Percentiles rank a stretch among this genome's conserved stretches.
Conservation (phyloP, 163 green algal genomes). For the Scenedesmus sp. region DNA sequence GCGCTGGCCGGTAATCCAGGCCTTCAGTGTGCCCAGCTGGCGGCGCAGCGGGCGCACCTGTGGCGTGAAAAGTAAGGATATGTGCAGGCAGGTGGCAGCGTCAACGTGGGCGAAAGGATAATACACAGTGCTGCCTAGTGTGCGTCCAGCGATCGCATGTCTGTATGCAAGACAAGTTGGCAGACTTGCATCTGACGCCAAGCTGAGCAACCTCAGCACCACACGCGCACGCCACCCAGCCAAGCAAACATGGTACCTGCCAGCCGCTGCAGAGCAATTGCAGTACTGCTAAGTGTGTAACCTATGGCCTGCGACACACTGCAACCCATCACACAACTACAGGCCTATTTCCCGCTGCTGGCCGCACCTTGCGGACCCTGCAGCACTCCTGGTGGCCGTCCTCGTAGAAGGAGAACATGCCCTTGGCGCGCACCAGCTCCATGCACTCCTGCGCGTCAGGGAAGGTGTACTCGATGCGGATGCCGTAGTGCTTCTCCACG, state of each 20-base stretch:
- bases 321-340: neutral
- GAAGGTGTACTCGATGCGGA: conserved; percentile 99
- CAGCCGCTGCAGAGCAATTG: too few relatives aligned
- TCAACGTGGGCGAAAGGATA: neutral
- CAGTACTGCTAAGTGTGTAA: too few relatives aligned
- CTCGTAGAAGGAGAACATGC: conserved; percentile 99
- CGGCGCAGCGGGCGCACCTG: conserved; percentile 91
- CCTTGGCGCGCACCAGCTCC: conserved; percentile 96
- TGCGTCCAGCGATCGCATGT: too few relatives aligned
- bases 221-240: too few relatives aligned
- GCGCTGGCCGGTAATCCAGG: conserved; percentile 99
- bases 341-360: neutral
- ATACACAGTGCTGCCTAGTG: too few relatives aligned
- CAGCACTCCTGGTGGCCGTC: conserved; percentile 99
- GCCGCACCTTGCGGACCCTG: conserved; percentile 92
- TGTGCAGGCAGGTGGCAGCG: neutral
- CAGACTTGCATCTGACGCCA: neutral
- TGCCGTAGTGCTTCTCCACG: conserved; percentile 97
- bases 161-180: neutral
- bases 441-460: conserved; percentile 91
- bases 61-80: neutral
- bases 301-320: too few relatives aligned
- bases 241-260: too few relatives aligned
- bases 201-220: neutral
- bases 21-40: conserved; percentile 91